A percentile compares a stretch with the other conserved stretches of the same genome.
Conservation (phyloP, 352 stramenopile genomes). For the Plasmopara viticola region DNA sequence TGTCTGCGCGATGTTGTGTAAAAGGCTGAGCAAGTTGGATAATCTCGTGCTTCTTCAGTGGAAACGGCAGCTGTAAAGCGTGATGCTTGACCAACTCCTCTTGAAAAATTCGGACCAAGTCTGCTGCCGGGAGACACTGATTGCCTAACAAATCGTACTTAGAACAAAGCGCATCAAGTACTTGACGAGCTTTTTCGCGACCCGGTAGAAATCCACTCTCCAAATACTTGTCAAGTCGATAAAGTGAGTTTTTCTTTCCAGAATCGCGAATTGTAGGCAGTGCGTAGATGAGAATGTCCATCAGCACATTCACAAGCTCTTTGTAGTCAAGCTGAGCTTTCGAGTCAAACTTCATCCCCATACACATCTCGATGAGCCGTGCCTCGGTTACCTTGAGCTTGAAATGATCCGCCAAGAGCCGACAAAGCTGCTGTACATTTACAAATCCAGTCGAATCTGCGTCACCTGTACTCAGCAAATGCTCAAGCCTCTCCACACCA, state of each 20-base stretch:
- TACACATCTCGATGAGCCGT: conserved; percentile 45
- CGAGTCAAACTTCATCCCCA: conserved; percentile 56
- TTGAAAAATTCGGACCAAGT: conserved; percentile 34
- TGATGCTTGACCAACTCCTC: conserved; percentile 35
- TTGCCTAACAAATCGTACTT: conserved; percentile 44
- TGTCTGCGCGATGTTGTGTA: conserved; percentile 6
- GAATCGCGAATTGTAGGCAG: conserved; percentile 17
- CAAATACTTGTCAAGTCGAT: conserved; percentile 34
- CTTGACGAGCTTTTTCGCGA: conserved; percentile 6
- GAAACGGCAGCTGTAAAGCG: conserved; percentile 21
- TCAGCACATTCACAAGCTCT: conserved; percentile 41
- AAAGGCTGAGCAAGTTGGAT: conserved; percentile 21
- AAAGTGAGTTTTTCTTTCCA: conserved; percentile 14
- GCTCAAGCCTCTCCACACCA: conserved; percentile 42
- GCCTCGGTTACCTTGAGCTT: conserved; percentile 28
- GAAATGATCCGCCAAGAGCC: conserved; percentile 32
- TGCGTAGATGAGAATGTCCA: conserved; percentile 56
- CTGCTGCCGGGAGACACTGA: conserved; percentile 26
- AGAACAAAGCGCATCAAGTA: conserved; percentile 35
- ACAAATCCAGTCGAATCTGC: conserved; percentile 32
- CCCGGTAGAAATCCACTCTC: conserved; percentile 30
- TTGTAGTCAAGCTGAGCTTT: conserved; percentile 45
- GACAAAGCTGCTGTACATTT: conserved; percentile 43
- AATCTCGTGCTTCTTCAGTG: conserved; percentile 33
- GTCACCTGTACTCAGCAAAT: conserved; percentile 26